Evolutionary conservation across 139 green algal genomes (phyloP).

Genomic region (Chlamydomonas incerta): DNA sequence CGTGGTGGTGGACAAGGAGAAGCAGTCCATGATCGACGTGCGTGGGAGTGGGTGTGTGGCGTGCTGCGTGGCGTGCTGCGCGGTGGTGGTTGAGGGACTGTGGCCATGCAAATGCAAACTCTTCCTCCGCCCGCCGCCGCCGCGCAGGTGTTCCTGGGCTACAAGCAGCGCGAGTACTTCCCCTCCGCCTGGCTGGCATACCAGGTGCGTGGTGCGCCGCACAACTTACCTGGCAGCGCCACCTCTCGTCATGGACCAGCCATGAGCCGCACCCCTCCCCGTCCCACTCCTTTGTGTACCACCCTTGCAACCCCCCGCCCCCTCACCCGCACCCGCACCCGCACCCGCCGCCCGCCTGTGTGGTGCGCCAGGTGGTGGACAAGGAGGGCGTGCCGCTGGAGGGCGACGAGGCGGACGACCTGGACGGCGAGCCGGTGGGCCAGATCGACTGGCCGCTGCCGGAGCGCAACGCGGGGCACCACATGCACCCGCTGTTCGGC

Average conservation of each 20-base stretch:
- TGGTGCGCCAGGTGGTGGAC: constrained; percentile 26
- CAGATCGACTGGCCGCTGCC: constrained; percentile 44
- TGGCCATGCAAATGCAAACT: not conserved
- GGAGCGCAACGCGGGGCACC: constrained; percentile 30
- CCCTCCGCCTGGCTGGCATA: constrained; percentile 59
- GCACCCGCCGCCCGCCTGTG: no score
- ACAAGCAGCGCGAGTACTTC: constrained; percentile 72
- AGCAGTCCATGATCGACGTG: constrained; percentile 58
- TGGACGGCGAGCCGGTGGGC: constrained; percentile 18
- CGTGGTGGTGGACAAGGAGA: constrained; percentile 67
- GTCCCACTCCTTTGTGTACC: no score
- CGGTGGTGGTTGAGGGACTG: no score
- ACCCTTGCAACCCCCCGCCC: no score
- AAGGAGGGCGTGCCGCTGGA: constrained; percentile 18
- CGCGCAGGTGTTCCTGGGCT: constrained; percentile 85
- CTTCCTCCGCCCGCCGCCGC: no score
- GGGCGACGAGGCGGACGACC: constrained; percentile 10
- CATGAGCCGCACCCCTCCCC: no score
- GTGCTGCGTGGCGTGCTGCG: no score
- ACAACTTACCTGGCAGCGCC: no score
- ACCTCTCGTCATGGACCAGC: no score
- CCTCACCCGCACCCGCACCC: no score
- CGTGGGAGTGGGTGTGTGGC: not conserved
- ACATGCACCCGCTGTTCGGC: constrained; percentile 7
- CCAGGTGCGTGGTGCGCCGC: constrained; percentile 12